Base-by-base conservation (phyloP, 2,329 filamentous ascomycete species). In the Calonectria hongkongensis region DNA sequence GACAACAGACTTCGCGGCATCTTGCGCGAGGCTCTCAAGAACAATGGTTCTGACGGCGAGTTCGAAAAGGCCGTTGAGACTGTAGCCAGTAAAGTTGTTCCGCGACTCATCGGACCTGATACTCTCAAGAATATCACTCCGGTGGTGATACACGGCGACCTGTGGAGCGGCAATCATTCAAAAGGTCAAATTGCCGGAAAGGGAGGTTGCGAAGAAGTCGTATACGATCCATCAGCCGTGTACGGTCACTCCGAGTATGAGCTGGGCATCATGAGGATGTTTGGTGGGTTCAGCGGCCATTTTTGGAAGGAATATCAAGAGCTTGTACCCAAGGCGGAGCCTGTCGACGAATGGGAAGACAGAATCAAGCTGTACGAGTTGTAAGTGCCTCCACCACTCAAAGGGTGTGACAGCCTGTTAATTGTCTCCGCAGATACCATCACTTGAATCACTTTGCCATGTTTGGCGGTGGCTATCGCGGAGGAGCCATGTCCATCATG, bases 231-330 rank as follows among this genome's bases (percentile, higher is more conserved):
- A 0, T 93, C 93, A 2, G 90, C 92, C 50, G 94, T 94, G 75
- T 98, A 97, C 81, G 95, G 93, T 1, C 96, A 98, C 82, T 93
- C 89, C 2, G 96, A 98, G 86, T 98, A 93, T 83, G 96, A 98
- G 77, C 86, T 98, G 66, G 96, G 96, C 0, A 98, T 98, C 76
- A 98, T 98, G 95, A 91, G 90, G 65, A 98, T 98, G 95, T 98
- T 98, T 88, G 96, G 96, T 0, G 96, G 96, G 0, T 98, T 97
- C 83, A 92, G 92, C 0, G 79, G 83, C 0, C 83, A 81, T 1
- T 98, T 98, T 79, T 92, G 94, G 88, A 88, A 88, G 39, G 94
- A 97, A 81, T 98, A 98, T 82, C 91, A 94, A 82, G 83, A 86
- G 47, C 81, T 95, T 28, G 92, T 96, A 58, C 93, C 94, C 0